Evolutionary conservation across 1,284 basidiomycete genomes (phyloP).

Genomic region (Cronartium ribicola): DNA sequence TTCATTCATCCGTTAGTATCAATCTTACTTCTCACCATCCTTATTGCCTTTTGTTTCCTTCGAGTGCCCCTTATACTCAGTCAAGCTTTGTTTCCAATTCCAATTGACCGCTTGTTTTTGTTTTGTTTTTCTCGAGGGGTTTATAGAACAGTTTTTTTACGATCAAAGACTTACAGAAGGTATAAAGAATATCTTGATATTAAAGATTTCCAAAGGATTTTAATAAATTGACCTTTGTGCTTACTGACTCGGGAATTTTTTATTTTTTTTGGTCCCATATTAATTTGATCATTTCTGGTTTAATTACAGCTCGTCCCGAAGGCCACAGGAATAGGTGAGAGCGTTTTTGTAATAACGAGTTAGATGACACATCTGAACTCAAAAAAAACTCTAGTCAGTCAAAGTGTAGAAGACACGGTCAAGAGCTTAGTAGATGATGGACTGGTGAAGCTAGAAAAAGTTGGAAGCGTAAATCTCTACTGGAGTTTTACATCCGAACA

Average conservation of each 20-base stretch:
- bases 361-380: neutral
- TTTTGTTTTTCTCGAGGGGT: neutral
- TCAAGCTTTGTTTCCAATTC: too few relatives aligned
- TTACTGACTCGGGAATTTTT: too few relatives aligned
- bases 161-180: slow-evolving; percentile 36
- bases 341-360: neutral
- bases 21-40: neutral
- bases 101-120: too few relatives aligned
- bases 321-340: slow-evolving; percentile 38
- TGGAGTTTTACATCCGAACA: slow-evolving; percentile 39
- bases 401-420: slow-evolving; percentile 40
- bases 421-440: slow-evolving; percentile 40
- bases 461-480: slow-evolving; percentile 35
- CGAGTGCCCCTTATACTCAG: too few relatives aligned
- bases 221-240: neutral
- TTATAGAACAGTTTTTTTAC: slow-evolving; percentile 30
- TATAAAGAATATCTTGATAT: neutral
- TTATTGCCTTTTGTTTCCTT: neutral
- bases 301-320: slow-evolving; percentile 21
- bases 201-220: too few relatives aligned
- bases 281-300: neutral
- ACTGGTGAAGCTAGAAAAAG: slow-evolving; percentile 29
- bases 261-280: neutral
- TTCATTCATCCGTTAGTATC: slow-evolving; percentile 18
- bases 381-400: slow-evolving; percentile 6